Evolutionary conservation across 2,329 filamentous ascomycete genomes (phyloP).

Genomic region (Parascedosporium putredinis): DNA sequence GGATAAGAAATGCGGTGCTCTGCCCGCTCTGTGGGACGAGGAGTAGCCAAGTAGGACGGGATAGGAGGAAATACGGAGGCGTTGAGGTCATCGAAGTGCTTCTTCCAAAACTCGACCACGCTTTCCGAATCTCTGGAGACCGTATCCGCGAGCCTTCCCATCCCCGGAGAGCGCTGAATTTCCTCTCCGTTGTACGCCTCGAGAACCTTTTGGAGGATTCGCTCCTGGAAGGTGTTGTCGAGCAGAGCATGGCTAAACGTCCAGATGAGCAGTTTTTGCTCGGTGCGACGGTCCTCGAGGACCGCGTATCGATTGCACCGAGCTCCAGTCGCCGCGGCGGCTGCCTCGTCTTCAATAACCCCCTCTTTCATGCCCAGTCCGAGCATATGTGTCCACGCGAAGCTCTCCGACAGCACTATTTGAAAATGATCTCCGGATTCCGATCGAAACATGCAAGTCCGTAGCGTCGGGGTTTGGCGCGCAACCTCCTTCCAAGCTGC

Average conservation of each 20-base stretch:
- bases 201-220: neutral
- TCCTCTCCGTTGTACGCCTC: neutral
- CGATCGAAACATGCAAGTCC: neutral
- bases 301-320: slow-evolving; percentile 4
- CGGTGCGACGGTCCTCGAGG: neutral
- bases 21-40: neutral
- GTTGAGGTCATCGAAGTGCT: neutral
- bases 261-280: slow-evolving; percentile 4
- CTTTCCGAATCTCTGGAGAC: neutral
- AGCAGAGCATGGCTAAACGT: slow-evolving; percentile 5
- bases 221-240: neutral
- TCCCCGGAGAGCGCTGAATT: neutral
- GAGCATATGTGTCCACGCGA: neutral
- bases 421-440: neutral
- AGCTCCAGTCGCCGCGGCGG: neutral
- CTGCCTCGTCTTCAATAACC: neutral
- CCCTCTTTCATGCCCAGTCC: neutral
- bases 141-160: neutral
- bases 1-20: neutral
- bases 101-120: neutral
- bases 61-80: neutral
- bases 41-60: neutral
- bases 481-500: slow-evolving; percentile 1
- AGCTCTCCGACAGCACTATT: neutral
- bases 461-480: neutral